Base-by-base conservation (phyloP, 306 rosid genomes). In the Rubus parviflorus region DNA sequence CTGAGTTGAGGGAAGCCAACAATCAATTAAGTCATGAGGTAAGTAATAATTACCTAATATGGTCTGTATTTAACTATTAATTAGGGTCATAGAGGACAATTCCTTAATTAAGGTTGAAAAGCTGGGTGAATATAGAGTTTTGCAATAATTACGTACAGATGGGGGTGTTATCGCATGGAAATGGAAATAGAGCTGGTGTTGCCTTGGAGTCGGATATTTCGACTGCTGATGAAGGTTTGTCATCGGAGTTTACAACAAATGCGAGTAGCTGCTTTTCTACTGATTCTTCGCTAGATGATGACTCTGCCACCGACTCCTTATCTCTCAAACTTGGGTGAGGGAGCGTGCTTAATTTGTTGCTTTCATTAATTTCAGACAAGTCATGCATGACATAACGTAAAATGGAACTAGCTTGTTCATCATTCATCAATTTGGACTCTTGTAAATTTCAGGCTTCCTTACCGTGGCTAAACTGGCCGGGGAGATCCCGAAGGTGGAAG, bases 11-110 rank as follows among this genome's bases (percentile, higher is more conserved):
- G 47, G 73, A 81, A 53, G 78, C 77, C 64, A 86, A 78, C 65
- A 78, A 16, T 46, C 77, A 25, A 66, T 54, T 86, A 15, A 76
- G 41, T 8, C 80, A 48, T 68, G 70, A 49, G 80, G 89, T 83
- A 72, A 53, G 12, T 20, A 22, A 30, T 41, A 37, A 3, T 1
- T 13, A 60, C 40, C 25, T 20, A 9, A 4, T 22, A 25, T 30
- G 67, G 3, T 61, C 2, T 57, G 35, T 1, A 30, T 22, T 57
- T 57, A 8, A 20, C 5, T 51, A 2, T 53, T 53, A 53, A 0
- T 12, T 15, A 25, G 48, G 46, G 23, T n/a, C 25, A 53, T 58
- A 30, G 23, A 10, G 11, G 41, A 9, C 15, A 7, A 3, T 7
- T 25, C 7, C 54, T 49, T 53, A n/a, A 53, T 7, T 0, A n/a